Percentiles rank a stretch among this genome's conserved stretches.
phyloP scores from a whole-genome alignment of 495 filamentous ascomycete species.

The Chaetomium tenue region DNA sequence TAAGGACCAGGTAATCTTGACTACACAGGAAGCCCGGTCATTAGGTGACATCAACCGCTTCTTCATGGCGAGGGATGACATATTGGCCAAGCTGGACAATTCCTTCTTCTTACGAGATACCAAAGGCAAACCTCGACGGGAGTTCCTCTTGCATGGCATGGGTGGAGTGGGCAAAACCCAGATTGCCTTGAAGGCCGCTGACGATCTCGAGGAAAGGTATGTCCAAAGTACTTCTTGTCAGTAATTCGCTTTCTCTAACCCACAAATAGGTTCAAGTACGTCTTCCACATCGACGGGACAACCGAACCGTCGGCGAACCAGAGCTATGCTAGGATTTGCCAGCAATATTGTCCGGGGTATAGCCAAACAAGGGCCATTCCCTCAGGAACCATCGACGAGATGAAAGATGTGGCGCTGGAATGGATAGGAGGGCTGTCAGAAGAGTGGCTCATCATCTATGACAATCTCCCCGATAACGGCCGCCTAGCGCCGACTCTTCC shows the following conservation, averaged over 20 bases:
- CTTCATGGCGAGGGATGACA: conserved; percentile 26
- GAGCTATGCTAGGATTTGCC: conserved; percentile 19
- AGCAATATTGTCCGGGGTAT: neutral
- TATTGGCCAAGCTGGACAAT: conserved; percentile 15
- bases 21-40: neutral
- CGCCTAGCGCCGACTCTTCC: neutral
- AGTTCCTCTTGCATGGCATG: conserved; percentile 26
- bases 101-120: conserved; percentile 15
- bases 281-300: conserved; percentile 27
- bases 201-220: conserved; percentile 18
- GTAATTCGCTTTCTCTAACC: neutral
- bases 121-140: neutral
- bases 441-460: conserved; percentile 27
- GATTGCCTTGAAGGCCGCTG: conserved; percentile 23
- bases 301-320: conserved; percentile 1
- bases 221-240: neutral
- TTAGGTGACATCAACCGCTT: conserved; percentile 16
- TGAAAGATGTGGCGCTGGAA: conserved; percentile 8
- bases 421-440: conserved; percentile 18
- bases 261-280: conserved; percentile 14
- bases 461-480: conserved; percentile 12
- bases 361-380: too few species aligned
- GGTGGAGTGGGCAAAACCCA: conserved; percentile 30
- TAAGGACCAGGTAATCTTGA: conserved; percentile 1
- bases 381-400: neutral